Percentiles rank a stretch among this genome's conserved stretches.
Evolutionary conservation across 2,329 filamentous ascomycete species (phyloP).

Genomic region (Sodiomyces alkalinus): DNA sequence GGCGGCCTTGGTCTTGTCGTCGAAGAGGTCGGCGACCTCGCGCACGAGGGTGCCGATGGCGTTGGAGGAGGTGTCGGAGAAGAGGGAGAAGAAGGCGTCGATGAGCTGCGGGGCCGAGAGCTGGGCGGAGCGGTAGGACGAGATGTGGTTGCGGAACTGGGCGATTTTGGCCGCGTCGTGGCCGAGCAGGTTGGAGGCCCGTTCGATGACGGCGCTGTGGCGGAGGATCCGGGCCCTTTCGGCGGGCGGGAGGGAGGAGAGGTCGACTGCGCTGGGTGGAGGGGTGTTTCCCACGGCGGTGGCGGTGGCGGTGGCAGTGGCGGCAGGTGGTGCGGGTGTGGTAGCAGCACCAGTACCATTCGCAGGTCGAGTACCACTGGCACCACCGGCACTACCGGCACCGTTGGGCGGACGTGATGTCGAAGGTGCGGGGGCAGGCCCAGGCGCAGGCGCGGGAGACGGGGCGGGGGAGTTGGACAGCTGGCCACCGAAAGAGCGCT

Average conservation of each 20-base stretch:
- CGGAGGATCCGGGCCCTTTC: constrained; percentile 69
- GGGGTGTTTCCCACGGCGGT: no score
- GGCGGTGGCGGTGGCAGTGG: constrained; percentile 20
- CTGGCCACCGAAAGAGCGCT: constrained; percentile 72
- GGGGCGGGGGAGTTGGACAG: constrained; percentile 41
- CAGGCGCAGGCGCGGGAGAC: constrained; percentile 12
- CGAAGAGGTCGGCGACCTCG: constrained; percentile 85
- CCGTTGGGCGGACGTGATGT: constrained; percentile 3
- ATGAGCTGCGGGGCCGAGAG: constrained; percentile 63
- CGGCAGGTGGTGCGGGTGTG: constrained; percentile 8
- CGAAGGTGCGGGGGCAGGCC: constrained; percentile 1
- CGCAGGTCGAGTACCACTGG: no score
- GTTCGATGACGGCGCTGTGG: constrained; percentile 73
- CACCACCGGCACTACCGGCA: constrained; percentile 7
- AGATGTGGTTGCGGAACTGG: constrained; percentile 67
- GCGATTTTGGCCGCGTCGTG: constrained; percentile 62
- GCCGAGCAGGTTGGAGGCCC: constrained; percentile 65
- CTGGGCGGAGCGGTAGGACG: constrained; percentile 56
- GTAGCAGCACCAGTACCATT: no score
- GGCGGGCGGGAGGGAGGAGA: constrained; percentile 57
- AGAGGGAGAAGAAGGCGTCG: constrained; percentile 75
- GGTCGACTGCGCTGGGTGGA: no score
- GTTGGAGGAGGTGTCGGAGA: constrained; percentile 59
- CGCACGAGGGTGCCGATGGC: constrained; percentile 81
- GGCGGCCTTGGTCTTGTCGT: constrained; percentile 61